phyloP scores from a whole-genome alignment of 2,329 filamentous ascomycete genomes.

The Magnaporthiopsis rhizophila region DNA sequence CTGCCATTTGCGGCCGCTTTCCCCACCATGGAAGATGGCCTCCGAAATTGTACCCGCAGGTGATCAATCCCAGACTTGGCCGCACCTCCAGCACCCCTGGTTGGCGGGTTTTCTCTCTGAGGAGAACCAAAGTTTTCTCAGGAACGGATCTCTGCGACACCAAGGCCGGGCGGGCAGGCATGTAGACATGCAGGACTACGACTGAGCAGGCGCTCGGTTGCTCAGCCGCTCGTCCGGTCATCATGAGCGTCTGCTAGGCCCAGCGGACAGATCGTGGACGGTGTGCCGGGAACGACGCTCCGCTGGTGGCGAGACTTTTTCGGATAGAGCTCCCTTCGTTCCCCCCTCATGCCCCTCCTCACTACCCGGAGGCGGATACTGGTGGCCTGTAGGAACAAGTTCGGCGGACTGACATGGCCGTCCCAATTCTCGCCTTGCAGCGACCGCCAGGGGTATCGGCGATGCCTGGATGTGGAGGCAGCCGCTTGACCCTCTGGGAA shows the following conservation, averaged over 20 bases:
- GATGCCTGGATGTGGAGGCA: background rate
- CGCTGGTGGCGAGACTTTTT: background rate
- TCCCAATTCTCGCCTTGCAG: background rate
- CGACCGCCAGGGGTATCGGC: background rate
- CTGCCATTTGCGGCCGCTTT: conserved; percentile 1
- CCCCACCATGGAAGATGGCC: conserved; percentile 1
- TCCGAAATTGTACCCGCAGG: conserved; percentile 1
- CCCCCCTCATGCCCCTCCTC: background rate
- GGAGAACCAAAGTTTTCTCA: background rate
- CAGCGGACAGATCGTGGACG: background rate
- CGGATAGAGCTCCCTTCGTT: background rate
- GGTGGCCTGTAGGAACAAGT: background rate
- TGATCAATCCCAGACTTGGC: background rate
- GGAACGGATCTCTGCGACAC: background rate
- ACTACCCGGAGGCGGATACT: background rate
- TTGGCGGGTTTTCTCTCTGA: conserved; percentile 9
- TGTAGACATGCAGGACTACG: background rate
- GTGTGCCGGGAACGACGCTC: background rate
- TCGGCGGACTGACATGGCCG: background rate
- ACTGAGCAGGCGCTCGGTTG: background rate
- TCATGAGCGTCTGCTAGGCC: background rate
- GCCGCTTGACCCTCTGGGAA: background rate
- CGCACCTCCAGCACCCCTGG: background rate
- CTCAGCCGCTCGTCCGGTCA: background rate
- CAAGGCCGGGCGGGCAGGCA: background rate